A percentile compares a stretch with the other conserved stretches of the same genome.
Conservation (phyloP, 768 basidiomycete species). For the Suillus clintonianus region DNA sequence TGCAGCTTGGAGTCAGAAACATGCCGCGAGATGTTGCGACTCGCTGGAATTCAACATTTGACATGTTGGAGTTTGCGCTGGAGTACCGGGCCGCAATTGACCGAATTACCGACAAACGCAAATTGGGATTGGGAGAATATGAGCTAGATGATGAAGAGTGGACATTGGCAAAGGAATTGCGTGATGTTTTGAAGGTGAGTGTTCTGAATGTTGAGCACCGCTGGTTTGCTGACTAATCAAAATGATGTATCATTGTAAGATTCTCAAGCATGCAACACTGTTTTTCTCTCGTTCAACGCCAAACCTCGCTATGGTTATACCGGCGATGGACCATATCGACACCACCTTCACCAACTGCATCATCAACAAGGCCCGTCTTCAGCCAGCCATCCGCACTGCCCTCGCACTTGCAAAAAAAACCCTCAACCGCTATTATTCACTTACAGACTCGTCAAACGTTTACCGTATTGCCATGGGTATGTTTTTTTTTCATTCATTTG, state of each 20-base stretch:
- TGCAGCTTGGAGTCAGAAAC: background rate
- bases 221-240: background rate
- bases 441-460: constrained; percentile 20
- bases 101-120: constrained; percentile 15
- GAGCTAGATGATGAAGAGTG: constrained; percentile 20
- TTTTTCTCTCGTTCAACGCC: constrained; percentile 25
- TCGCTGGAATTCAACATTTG: constrained; percentile 28
- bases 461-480: constrained; percentile 33
- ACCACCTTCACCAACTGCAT: background rate
- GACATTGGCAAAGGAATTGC: constrained; percentile 23
- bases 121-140: constrained; percentile 15
- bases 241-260: constrained; percentile 14
- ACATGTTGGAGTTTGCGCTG: constrained; percentile 15
- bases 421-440: constrained; percentile 26
- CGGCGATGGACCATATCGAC: constrained; percentile 29
- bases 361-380: constrained; percentile 1
- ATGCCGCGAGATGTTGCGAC: constrained; percentile 29
- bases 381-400: constrained; percentile 7
- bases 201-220: background rate
- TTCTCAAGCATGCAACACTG: constrained; percentile 24
- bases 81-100: constrained; percentile 26
- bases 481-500: constrained; percentile 3
- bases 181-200: constrained; percentile 17
- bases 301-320: constrained; percentile 27
- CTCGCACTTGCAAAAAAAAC: constrained; percentile 20